These are phyloP conservation scores for Plasmodium vinckei DNA, from an alignment of 169 alveolate species.

Conservation along the genomic window DNA sequence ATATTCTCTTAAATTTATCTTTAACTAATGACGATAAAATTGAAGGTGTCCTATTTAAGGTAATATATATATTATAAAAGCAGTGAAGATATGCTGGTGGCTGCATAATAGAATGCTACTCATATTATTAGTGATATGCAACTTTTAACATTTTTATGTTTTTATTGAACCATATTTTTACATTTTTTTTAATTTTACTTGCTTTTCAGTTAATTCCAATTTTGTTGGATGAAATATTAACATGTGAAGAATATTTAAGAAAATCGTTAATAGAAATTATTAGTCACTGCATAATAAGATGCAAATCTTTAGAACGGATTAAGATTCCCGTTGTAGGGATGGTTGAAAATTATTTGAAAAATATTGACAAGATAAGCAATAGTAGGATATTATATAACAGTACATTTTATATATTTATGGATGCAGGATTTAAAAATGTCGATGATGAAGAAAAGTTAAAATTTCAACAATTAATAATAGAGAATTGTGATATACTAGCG, in stretches of 20 bases:
- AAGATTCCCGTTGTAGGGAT: constrained; percentile 25
- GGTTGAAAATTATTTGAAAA: constrained; percentile 34
- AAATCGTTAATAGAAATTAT: constrained; percentile 28
- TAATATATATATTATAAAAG: not conserved
- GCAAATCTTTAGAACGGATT: constrained; percentile 44
- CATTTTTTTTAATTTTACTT: not conserved
- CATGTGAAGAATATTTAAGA: constrained; percentile 9
- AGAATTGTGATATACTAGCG: constrained; percentile 9
- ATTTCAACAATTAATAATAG: constrained; percentile 45
- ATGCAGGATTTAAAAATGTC: constrained; percentile 40
- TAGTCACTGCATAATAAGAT: constrained; percentile 62
- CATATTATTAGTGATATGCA: not conserved
- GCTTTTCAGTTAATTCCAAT: constrained; percentile 36
- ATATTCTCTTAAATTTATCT: constrained; percentile 49
- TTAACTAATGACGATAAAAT: constrained; percentile 63
- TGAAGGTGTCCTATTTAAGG: constrained; percentile 53
- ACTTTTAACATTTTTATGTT: not conserved
- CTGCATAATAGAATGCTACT: too few species aligned
- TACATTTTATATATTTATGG: constrained; percentile 49
- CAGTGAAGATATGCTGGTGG: too few species aligned
- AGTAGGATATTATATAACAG: constrained; percentile 52
- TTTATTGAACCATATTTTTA: not conserved
- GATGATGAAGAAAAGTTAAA: constrained; percentile 61
- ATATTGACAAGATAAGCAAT: constrained; percentile 9
- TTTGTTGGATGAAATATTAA: constrained; percentile 32